These are phyloP conservation scores for Heimioporus sp. DNA, from an alignment of 768 basidiomycete genomes.

Conservation along the genomic window DNA sequence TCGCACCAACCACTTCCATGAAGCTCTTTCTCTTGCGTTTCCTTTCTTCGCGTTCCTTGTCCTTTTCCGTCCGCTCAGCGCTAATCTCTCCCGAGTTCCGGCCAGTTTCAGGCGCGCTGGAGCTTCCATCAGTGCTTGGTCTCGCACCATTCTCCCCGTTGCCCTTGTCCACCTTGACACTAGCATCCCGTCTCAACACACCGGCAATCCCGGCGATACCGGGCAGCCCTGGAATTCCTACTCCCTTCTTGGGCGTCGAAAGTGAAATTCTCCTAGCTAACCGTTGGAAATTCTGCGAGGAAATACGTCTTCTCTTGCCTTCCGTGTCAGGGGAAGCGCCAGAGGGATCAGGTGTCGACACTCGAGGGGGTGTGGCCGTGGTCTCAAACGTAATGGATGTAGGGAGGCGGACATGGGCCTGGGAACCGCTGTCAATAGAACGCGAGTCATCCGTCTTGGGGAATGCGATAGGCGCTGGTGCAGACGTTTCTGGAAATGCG, in stretches of 20 bases:
- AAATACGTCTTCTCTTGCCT: conserved; percentile 75
- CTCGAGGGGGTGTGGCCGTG: conserved; percentile 55
- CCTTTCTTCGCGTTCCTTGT: conserved; percentile 54
- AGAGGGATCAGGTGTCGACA: conserved; percentile 65
- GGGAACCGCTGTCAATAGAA: conserved; percentile 28
- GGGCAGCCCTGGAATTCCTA: conserved; percentile 42
- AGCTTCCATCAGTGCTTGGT: conserved; percentile 18
- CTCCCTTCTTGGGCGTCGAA: conserved; percentile 54
- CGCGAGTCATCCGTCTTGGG: conserved; percentile 38
- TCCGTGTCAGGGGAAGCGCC: conserved; percentile 67
- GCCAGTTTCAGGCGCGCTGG: conserved; percentile 40
- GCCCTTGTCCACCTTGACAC: conserved; percentile 43
- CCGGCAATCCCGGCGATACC: conserved; percentile 28
- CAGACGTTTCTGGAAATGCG: conserved; percentile 36
- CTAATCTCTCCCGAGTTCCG: conserved; percentile 49
- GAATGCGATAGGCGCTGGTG: conserved; percentile 37
- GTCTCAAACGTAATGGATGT: conserved; percentile 63
- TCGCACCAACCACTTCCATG: conserved; percentile 38
- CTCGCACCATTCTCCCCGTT: conserved; percentile 20
- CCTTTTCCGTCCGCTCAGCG: conserved; percentile 48
- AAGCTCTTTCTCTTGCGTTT: conserved; percentile 63
- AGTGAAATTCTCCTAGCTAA: conserved; percentile 73
- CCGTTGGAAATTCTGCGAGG: conserved; percentile 84
- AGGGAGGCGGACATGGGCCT: conserved; percentile 24
- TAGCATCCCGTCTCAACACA: conserved; percentile 30